These are phyloP conservation scores for Cystobasidium onofrii DNA, from an alignment of 768 basidiomycete species.

Conservation along the genomic window DNA sequence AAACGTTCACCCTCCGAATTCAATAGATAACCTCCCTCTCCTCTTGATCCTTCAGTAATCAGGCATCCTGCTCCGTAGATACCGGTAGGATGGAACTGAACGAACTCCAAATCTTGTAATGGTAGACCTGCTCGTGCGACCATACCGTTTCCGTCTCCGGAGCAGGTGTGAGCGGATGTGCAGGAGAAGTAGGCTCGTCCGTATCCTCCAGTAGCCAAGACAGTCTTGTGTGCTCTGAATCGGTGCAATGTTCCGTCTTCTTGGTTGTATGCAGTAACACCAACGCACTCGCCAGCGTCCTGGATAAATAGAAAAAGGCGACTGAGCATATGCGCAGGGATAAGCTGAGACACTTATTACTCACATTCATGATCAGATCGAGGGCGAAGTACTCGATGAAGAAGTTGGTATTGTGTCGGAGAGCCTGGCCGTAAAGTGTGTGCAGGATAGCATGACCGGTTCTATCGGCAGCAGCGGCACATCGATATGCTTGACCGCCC, in stretches of 20 bases:
- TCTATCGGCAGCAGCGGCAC: slow-evolving; percentile 95
- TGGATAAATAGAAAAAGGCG: background rate
- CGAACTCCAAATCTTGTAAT: slow-evolving; percentile 93
- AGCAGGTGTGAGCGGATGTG: slow-evolving; percentile 97
- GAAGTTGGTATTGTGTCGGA: slow-evolving; percentile 98
- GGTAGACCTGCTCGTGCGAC: slow-evolving; percentile 91
- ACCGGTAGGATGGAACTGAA: slow-evolving; percentile 99
- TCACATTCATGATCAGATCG: slow-evolving; percentile 77
- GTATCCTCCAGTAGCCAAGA: slow-evolving; percentile 95
- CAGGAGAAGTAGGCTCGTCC: slow-evolving; percentile 97
- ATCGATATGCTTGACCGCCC: slow-evolving; percentile 97
- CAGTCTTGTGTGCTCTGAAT: slow-evolving; percentile 96
- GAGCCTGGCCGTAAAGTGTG: slow-evolving; percentile 97
- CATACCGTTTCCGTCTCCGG: slow-evolving; percentile 99
- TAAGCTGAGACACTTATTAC: too few species aligned
- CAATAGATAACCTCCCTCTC: slow-evolving; percentile 89
- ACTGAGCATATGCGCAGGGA: background rate
- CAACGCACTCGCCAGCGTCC: slow-evolving; percentile 93
- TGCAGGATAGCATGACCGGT: slow-evolving; percentile 97
- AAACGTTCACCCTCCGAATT: slow-evolving; percentile 99
- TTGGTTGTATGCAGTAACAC: slow-evolving; percentile 98
- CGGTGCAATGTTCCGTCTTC: slow-evolving; percentile 98
- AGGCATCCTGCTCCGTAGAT: slow-evolving; percentile 99
- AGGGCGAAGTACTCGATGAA: slow-evolving; percentile 98
- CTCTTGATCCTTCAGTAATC: slow-evolving; percentile 75